Evolutionary conservation across 257 asterid species (phyloP), one percentile per base, ranked within the genome.

Genomic region (Apocynum venetum): DNA sequence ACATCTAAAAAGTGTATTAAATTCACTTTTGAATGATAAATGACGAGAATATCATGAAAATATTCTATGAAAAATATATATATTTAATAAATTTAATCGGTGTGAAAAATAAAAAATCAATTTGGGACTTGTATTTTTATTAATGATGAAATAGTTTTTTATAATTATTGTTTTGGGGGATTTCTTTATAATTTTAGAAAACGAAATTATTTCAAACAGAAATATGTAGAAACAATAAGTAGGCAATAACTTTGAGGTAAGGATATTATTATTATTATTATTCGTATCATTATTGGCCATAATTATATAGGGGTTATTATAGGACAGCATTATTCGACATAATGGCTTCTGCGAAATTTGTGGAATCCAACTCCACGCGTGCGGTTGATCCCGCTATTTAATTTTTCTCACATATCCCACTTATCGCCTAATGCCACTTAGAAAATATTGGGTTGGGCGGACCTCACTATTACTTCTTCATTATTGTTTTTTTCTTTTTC

Each of bases 331-430:
- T 60, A 84, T 81, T 80, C 20, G 71, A 48, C 77, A 79, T 78
- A 76, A 84, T 81, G 72, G 65, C 63, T n/a, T 3, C 68, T 48
- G 72, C 72, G 74, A 76, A 64, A 71, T 84, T 78, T 57, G 79
- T 81, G 84, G 82, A 78, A 78, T 78, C 79, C 44, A 55, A 63
- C 36, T 61, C 70, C 85, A 81, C 81, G 85, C 87, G 85, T 84
- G 85, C 79, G 82, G 79, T 78, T 78, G 59, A 68, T 73, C 8
- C 67, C 78, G 17, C 69, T 63, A 63, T 64, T 47, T 13, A 43
- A 1, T 70, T 70, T 11, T 35, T 2, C 14, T 36, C n/a, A 8
- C 12, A 3, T 61, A 9, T 64, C 31, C 31, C 31, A 25, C 31
- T 64, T 64, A 63, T 31, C 10, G 8, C 44, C 20, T 31, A 64